Evolutionary conservation across 495 filamentous ascomycete species (phyloP).

Genomic region (Pseudoneurospora amorphoporcata): DNA sequence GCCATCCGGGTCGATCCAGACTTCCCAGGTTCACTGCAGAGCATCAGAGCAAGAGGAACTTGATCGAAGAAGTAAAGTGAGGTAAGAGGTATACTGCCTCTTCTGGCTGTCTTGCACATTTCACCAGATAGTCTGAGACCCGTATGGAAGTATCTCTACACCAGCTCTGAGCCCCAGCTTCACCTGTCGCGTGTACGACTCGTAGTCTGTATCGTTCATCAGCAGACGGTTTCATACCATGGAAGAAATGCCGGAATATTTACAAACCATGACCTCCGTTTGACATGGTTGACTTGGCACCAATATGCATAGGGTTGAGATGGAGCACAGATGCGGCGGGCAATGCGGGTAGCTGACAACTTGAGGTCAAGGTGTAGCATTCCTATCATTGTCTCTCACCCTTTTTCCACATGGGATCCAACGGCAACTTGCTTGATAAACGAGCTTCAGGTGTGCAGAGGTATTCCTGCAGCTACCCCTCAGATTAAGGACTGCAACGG

Average conservation of each 20-base stretch:
- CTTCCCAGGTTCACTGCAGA: background rate
- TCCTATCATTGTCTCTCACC: background rate
- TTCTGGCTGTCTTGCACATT: too few species aligned
- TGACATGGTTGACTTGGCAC: background rate
- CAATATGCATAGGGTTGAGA: constrained; percentile 17
- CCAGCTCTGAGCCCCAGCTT: too few species aligned
- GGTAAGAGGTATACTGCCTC: background rate
- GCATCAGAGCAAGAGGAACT: background rate
- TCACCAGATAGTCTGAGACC: background rate
- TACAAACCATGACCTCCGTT: background rate
- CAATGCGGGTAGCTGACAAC: background rate
- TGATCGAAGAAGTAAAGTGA: background rate
- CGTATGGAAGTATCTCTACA: background rate
- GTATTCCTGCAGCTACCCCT: constrained; percentile 5
- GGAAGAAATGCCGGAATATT: background rate
- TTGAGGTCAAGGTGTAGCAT: background rate
- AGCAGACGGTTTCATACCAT: background rate
- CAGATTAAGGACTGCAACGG: constrained; percentile 13
- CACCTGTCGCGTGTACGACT: background rate
- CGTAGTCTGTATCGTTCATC: background rate
- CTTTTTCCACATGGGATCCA: background rate
- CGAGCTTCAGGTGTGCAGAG: background rate
- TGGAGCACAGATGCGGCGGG: background rate
- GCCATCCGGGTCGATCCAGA: background rate
- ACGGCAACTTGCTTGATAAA: background rate